Conservation (phyloP, 805 yeast species). For the Saccharomycopsis selenospora region DNA sequence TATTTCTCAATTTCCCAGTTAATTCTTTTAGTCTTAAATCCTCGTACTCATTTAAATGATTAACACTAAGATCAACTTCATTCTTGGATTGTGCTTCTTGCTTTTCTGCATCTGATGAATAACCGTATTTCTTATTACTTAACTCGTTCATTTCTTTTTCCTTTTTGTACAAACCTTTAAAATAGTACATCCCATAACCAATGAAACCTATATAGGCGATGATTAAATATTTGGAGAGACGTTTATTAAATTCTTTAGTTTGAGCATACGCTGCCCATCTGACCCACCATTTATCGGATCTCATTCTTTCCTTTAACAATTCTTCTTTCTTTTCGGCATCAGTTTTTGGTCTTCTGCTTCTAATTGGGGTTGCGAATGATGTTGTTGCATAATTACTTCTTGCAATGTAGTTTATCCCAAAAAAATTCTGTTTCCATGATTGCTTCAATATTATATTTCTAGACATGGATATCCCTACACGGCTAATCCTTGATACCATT, state of each 20-base stretch:
- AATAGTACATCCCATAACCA: constrained; percentile 53
- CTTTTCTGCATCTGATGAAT: constrained; percentile 22
- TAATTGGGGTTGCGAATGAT: background rate
- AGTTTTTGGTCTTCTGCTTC: constrained; percentile 1
- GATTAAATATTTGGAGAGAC: constrained; percentile 56
- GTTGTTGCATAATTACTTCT: constrained; percentile 1
- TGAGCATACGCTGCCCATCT: constrained; percentile 50
- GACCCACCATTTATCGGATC: constrained; percentile 30
- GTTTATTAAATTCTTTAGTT: constrained; percentile 51
- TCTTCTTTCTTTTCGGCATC: constrained; percentile 14
- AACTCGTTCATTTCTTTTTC: constrained; percentile 49
- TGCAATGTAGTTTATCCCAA: no score
- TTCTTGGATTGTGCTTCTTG: constrained; percentile 24
- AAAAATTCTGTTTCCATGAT: no score
- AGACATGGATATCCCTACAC: no score
- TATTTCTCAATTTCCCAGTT: constrained; percentile 52
- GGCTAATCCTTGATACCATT: no score
- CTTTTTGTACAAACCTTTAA: constrained; percentile 57
- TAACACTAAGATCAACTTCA: constrained; percentile 27
- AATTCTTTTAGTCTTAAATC: constrained; percentile 53
- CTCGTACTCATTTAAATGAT: constrained; percentile 53
- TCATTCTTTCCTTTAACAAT: constrained; percentile 12
- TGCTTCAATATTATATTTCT: no score
- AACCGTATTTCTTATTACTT: constrained; percentile 32
- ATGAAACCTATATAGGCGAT: constrained; percentile 52